These are phyloP conservation scores for Trichoderma virens DNA, from an alignment of 495 filamentous ascomycete species.

Conservation along the genomic window DNA sequence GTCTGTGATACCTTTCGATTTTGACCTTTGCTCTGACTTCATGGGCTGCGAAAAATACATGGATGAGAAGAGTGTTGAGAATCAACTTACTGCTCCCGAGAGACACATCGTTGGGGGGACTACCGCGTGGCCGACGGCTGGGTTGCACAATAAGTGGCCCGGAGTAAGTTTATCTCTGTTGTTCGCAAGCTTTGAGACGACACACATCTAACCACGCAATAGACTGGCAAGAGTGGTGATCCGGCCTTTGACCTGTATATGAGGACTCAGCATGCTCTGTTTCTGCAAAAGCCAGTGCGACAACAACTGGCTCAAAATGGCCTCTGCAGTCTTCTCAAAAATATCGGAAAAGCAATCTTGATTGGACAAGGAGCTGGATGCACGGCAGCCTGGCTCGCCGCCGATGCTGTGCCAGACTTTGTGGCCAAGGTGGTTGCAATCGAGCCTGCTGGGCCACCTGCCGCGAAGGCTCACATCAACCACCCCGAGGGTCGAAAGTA, in stretches of 20 bases:
- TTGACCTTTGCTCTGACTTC: slow-evolving; percentile 16
- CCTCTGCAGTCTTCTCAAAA: slow-evolving; percentile 38
- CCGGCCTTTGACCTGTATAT: slow-evolving; percentile 43
- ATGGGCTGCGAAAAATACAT: not conserved
- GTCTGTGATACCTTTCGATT: not conserved
- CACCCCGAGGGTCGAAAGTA: slow-evolving; percentile 15
- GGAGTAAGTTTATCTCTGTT: slow-evolving; percentile 22
- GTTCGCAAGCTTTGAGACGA: not conserved
- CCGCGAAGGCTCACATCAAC: slow-evolving; percentile 16
- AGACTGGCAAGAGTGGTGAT: slow-evolving; percentile 37
- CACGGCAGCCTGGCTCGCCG: slow-evolving; percentile 40
- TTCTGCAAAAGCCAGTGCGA: slow-evolving; percentile 27
- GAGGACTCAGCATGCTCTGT: slow-evolving; percentile 12
- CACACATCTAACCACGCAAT: not conserved
- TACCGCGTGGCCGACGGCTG: slow-evolving; percentile 33
- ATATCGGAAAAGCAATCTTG: slow-evolving; percentile 38
- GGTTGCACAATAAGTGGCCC: slow-evolving; percentile 48
- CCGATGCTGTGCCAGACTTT: slow-evolving; percentile 37
- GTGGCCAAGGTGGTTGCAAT: slow-evolving; percentile 43
- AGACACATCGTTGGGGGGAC: slow-evolving; percentile 13
- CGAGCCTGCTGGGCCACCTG: slow-evolving; percentile 50
- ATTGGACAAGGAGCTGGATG: slow-evolving; percentile 48
- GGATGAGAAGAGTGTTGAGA: slow-evolving; percentile 15
- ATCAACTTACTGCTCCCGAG: slow-evolving; percentile 32
- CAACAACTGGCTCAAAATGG: slow-evolving; percentile 38